These are phyloP conservation scores for Sphagnum contortum DNA, from an alignment of 225 moss, liverwort and hornwort species.

Conservation along the genomic window DNA sequence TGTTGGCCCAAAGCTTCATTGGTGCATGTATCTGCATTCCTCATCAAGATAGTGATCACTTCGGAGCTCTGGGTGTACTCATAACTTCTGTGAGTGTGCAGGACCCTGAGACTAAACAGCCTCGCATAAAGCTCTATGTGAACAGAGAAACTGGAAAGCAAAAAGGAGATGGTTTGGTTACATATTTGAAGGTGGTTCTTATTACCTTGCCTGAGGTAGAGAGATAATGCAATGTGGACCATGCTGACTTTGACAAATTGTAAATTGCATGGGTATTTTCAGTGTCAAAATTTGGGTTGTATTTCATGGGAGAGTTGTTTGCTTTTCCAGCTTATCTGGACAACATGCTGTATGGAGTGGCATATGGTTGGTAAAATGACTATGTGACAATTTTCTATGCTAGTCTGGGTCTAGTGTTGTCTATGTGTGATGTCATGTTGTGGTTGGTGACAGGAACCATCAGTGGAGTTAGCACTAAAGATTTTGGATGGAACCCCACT, in stretches of 20 bases:
- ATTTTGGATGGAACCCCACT: conserved; percentile 90
- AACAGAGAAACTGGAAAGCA: conserved; percentile 81
- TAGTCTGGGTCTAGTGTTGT: too few relatives aligned
- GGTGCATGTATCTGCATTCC: too few relatives aligned
- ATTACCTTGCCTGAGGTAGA: not conserved
- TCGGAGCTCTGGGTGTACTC: too few relatives aligned
- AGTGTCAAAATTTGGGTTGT: too few relatives aligned
- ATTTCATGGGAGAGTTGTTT: too few relatives aligned
- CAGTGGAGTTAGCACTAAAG: conserved; percentile 92
- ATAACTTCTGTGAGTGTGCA: conserved; percentile 11
- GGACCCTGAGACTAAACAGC: conserved; percentile 94
- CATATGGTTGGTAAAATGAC: too few relatives aligned
- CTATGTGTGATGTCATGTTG: conserved; percentile 1
- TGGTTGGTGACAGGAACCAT: conserved; percentile 62
- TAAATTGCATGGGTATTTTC: too few relatives aligned
- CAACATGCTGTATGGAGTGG: too few relatives aligned
- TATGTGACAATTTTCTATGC: too few relatives aligned
- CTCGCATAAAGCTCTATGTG: conserved; percentile 80
- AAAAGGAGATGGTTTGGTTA: conserved; percentile 96
- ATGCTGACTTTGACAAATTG: not conserved
- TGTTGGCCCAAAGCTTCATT: too few relatives aligned
- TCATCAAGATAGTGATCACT: too few relatives aligned
- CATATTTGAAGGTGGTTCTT: conserved; percentile 78
- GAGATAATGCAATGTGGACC: not conserved
- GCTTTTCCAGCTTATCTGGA: too few relatives aligned